Conservation (phyloP, 1,284 basidiomycete species). For the Malassezia sp. region DNA sequence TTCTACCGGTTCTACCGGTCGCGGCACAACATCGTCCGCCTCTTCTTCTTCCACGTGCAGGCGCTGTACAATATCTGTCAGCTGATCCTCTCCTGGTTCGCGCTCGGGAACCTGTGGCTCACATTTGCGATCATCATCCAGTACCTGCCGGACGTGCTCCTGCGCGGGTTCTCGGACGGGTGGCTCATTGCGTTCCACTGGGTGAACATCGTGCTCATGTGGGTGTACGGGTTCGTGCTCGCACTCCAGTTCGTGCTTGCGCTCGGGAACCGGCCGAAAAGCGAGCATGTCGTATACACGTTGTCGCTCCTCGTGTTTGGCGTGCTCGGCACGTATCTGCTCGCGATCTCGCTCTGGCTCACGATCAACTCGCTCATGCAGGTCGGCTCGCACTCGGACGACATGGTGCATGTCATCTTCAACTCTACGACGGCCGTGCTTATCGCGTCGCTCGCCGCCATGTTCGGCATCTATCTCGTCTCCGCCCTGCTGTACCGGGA, state of each 20-base stretch:
- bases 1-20: slow-evolving; percentile 87
- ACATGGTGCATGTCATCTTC: slow-evolving; percentile 24
- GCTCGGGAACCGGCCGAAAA: slow-evolving; percentile 83
- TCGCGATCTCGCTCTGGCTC: slow-evolving; percentile 40
- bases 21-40: slow-evolving; percentile 66
- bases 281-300: slow-evolving; percentile 71
- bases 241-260: slow-evolving; percentile 81
- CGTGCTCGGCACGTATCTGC: slow-evolving; percentile 37
- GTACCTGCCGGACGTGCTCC: slow-evolving; percentile 61
- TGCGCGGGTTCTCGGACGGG: slow-evolving; percentile 62
- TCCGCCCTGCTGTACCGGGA: slow-evolving; percentile 86
- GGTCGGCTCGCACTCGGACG: slow-evolving; percentile 5
- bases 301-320: slow-evolving; percentile 61
- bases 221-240: slow-evolving; percentile 74
- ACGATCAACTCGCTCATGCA: slow-evolving; percentile 28
- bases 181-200: slow-evolving; percentile 57
- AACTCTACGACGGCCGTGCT: slow-evolving; percentile 36
- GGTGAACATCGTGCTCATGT: slow-evolving; percentile 68
- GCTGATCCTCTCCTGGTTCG: slow-evolving; percentile 83
- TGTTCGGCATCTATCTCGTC: slow-evolving; percentile 51
- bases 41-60: slow-evolving; percentile 89
- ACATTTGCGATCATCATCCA: slow-evolving; percentile 94
- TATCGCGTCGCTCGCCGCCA: slow-evolving; percentile 41
- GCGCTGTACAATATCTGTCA: slow-evolving; percentile 82
- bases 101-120: slow-evolving; percentile 82